Percentiles rank a stretch among this genome's conserved stretches.
Evolutionary conservation across 805 yeast species (phyloP).

Genomic region (Saccharomycopsis capsularis): DNA sequence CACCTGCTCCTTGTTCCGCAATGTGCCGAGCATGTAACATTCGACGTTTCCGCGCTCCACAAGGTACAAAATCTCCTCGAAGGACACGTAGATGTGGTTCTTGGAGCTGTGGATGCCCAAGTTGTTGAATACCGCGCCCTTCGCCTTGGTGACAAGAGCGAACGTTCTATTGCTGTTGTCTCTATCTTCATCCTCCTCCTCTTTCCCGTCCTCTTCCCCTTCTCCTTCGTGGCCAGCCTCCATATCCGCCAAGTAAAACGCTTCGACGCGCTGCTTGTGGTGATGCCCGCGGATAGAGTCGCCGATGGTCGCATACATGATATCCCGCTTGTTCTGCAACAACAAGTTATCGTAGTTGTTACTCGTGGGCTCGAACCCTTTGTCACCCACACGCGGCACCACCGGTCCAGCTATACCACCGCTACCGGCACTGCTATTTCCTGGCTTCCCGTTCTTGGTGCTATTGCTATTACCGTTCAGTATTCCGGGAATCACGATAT

Average conservation of each 20-base stretch:
- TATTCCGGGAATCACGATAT: constrained; percentile 4
- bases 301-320: constrained; percentile 17
- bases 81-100: constrained; percentile 39
- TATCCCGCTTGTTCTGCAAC: constrained; percentile 13
- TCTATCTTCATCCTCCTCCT: neutral
- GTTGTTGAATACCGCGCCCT: constrained; percentile 56
- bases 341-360: constrained; percentile 15
- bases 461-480: neutral
- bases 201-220: neutral
- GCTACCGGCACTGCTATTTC: neutral
- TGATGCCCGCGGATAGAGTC: constrained; percentile 13
- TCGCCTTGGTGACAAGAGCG: constrained; percentile 35
- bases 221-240: too few relatives aligned
- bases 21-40: constrained; percentile 23
- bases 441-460: too few relatives aligned
- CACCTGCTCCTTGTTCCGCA: neutral
- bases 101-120: constrained; percentile 43
- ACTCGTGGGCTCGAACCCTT: constrained; percentile 20
- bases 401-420: constrained; percentile 4
- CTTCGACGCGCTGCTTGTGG: constrained; percentile 38
- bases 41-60: constrained; percentile 57
- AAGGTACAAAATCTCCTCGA: constrained; percentile 60
- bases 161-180: neutral
- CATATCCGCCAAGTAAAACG: constrained; percentile 34
- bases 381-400: constrained; percentile 20